These are phyloP conservation scores for Boletus reticulatus DNA, from an alignment of 768 basidiomycete genomes.

Conservation along the genomic window DNA sequence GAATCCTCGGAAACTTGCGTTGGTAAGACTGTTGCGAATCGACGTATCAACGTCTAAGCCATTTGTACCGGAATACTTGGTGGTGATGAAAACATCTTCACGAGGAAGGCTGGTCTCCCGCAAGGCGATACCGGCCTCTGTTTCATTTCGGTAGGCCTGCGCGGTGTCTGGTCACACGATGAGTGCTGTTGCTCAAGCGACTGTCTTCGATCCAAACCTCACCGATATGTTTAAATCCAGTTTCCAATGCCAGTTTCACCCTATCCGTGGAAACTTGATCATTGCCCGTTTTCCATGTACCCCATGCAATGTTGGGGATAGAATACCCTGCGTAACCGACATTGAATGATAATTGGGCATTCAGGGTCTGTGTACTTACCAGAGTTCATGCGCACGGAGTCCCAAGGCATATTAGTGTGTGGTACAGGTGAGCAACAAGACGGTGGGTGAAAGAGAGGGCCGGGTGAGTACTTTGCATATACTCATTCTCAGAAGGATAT, in stretches of 20 bases:
- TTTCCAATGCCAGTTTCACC: constrained; percentile 60
- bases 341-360: neutral
- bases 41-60: constrained; percentile 54
- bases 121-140: constrained; percentile 39
- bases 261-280: constrained; percentile 50
- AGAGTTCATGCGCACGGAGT: constrained; percentile 55
- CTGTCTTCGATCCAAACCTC: too few species aligned
- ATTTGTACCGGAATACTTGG: constrained; percentile 56
- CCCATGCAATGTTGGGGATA: constrained; percentile 54
- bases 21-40: constrained; percentile 53
- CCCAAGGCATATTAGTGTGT: constrained; percentile 53
- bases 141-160: constrained; percentile 59
- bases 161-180: constrained; percentile 50
- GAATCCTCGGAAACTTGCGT: constrained; percentile 36
- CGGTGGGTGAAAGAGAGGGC: too few species aligned
- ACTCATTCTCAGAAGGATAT: too few species aligned
- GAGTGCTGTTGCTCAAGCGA: neutral
- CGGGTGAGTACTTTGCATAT: too few species aligned
- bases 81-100: constrained; percentile 61
- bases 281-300: constrained; percentile 63
- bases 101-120: constrained; percentile 55
- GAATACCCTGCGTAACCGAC: constrained; percentile 35
- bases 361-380: constrained; percentile 34
- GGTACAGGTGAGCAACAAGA: neutral
- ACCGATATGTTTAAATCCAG: constrained; percentile 47